Conservation (phyloP, 179 eudicot genomes). For the Camellia oleifera region DNA sequence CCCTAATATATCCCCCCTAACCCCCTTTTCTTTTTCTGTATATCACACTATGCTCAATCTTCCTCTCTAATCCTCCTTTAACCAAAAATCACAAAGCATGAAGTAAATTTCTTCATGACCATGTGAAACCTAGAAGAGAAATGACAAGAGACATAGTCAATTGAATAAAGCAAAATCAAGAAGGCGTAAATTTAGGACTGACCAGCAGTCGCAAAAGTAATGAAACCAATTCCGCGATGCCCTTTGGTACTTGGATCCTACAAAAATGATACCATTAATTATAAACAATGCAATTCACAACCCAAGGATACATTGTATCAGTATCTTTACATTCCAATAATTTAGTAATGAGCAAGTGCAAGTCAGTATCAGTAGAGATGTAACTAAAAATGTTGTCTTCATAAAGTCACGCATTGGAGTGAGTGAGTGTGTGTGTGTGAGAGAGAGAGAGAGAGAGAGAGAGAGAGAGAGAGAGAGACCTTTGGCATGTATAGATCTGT, state of each 20-base stretch:
- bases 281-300: background rate
- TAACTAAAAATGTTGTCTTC: background rate
- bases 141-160: background rate
- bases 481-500: slow-evolving; percentile 98
- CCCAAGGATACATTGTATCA: background rate
- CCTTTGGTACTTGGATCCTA: slow-evolving; percentile 91
- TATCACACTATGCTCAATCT: background rate
- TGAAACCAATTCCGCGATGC: slow-evolving; percentile 98
- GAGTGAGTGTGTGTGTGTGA: background rate
- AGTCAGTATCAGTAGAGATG: background rate
- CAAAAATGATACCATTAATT: background rate
- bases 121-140: background rate
- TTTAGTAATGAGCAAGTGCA: background rate
- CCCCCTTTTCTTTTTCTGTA: background rate
- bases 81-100: background rate
- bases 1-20: background rate
- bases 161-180: background rate
- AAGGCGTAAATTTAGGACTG: background rate
- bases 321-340: background rate
- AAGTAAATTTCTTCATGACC: background rate
- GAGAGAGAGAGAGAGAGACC: slow-evolving; percentile 36
- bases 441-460: background rate
- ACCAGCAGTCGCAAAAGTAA: slow-evolving; percentile 89
- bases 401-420: background rate
- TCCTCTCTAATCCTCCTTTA: background rate